Conservation (phyloP, 139 green algal species). For the Nannochloris sp. region DNA sequence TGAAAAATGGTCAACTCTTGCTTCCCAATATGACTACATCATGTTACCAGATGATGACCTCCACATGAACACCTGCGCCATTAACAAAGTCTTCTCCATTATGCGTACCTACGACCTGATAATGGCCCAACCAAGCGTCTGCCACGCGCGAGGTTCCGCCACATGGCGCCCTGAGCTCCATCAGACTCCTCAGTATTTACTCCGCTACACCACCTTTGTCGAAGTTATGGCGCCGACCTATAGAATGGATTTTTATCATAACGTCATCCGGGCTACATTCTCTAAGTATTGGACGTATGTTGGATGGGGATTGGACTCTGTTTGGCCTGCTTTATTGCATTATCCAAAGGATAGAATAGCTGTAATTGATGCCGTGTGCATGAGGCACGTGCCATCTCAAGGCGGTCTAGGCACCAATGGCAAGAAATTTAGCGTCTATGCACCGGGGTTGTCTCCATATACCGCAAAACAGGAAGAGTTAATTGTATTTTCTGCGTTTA, state of each 20-base stretch:
- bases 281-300: background rate
- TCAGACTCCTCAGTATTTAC: background rate
- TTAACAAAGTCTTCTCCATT: conserved; percentile 15
- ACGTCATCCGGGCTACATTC: background rate
- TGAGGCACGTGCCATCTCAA: conserved; percentile 9
- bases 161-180: background rate
- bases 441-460: background rate
- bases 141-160: background rate
- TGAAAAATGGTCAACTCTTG: background rate
- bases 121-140: conserved; percentile 18
- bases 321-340: conserved; percentile 27
- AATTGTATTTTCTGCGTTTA: background rate
- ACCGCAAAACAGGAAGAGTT: background rate
- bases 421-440: background rate
- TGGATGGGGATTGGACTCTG: conserved; percentile 16
- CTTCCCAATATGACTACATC: background rate
- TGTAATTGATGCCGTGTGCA: conserved; percentile 33
- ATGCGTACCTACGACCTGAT: conserved; percentile 10
- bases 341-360: conserved; percentile 29
- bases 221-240: conserved; percentile 18
- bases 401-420: background rate
- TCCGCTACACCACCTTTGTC: conserved; percentile 10
- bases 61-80: conserved; percentile 12
- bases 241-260: conserved; percentile 1
- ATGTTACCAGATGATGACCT: conserved; percentile 4